Evolutionary conservation across 2,329 filamentous ascomycete species (phyloP).

Genomic region (Pleurostoma richardsiae): DNA sequence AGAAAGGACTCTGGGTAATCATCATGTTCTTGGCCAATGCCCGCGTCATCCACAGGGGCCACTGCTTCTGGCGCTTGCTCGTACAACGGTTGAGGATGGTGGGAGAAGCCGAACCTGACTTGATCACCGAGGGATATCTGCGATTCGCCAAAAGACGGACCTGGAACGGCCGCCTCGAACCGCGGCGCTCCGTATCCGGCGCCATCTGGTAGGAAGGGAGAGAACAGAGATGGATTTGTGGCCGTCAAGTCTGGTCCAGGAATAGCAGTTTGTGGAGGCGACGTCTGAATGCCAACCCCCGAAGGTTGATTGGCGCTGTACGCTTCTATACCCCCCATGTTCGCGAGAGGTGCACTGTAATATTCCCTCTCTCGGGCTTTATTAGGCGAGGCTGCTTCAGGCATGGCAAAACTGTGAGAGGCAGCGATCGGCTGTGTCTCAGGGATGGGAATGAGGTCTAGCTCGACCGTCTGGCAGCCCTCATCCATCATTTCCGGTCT

Average conservation of each 20-base stretch:
- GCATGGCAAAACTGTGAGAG: too few species aligned
- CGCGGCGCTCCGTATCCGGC: neutral
- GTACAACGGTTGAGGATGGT: conserved; percentile 13
- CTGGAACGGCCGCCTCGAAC: neutral
- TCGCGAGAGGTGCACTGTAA: too few species aligned
- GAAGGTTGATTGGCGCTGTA: too few species aligned
- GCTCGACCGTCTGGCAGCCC: conserved; percentile 21
- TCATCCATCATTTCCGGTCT: conserved; percentile 21
- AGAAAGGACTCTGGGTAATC: neutral
- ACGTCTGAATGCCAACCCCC: too few species aligned
- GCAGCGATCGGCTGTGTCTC: too few species aligned
- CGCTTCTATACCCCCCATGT: too few species aligned
- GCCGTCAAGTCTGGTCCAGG: too few species aligned
- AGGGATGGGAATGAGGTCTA: conserved; percentile 9
- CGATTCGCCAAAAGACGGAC: neutral
- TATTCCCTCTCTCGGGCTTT: too few species aligned
- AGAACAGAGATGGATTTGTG: too few species aligned
- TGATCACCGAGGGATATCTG: neutral
- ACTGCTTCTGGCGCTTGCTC: conserved; percentile 16
- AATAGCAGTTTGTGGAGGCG: too few species aligned
- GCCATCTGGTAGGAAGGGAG: too few species aligned
- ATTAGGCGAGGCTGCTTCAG: too few species aligned
- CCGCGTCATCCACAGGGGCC: neutral
- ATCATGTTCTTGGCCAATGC: neutral
- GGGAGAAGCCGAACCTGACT: conserved; percentile 8